phyloP scores from a whole-genome alignment of 2,329 filamentous ascomycete genomes.

The Aspergillus sp. region DNA sequence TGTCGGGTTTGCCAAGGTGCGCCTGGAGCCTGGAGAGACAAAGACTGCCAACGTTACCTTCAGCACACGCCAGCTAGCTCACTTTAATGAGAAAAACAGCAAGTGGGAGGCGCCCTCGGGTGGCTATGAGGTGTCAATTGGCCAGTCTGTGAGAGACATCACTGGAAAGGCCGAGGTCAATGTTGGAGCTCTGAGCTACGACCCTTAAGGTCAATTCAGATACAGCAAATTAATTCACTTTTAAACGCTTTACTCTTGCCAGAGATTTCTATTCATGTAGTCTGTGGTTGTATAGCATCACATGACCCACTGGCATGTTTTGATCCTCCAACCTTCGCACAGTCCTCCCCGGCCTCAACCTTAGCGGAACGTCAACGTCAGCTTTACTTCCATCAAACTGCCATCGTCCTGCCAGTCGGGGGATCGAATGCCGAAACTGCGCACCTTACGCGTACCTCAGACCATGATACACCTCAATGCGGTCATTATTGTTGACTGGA shows the following conservation, averaged over 20 bases:
- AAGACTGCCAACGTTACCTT: not conserved
- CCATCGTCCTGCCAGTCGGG: too few relatives aligned
- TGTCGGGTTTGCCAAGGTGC: slow-evolving; percentile 6
- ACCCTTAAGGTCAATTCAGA: not conserved
- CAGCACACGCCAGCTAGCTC: not conserved
- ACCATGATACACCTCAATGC: not conserved
- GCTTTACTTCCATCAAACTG: too few relatives aligned
- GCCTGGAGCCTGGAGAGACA: slow-evolving; percentile 2
- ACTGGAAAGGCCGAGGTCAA: not conserved
- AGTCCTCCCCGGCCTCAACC: too few relatives aligned
- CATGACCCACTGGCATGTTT: too few relatives aligned
- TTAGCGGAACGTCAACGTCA: too few relatives aligned
- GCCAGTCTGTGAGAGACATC: slow-evolving; percentile 6
- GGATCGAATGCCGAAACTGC: too few relatives aligned
- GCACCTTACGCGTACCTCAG: too few relatives aligned
- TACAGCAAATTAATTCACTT: too few relatives aligned
- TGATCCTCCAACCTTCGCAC: too few relatives aligned
- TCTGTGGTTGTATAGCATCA: too few relatives aligned
- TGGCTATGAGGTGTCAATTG: slow-evolving; percentile 3
- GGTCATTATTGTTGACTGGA: too few relatives aligned
- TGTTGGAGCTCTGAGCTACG: not conserved
- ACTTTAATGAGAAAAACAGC: slow-evolving; percentile 4
- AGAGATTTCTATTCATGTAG: not conserved
- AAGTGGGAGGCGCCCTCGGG: slow-evolving; percentile 1
- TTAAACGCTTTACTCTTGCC: not conserved